Evolutionary conservation across 2,329 filamentous ascomycete genomes (phyloP).

Genomic region (Colletotrichum lini): DNA sequence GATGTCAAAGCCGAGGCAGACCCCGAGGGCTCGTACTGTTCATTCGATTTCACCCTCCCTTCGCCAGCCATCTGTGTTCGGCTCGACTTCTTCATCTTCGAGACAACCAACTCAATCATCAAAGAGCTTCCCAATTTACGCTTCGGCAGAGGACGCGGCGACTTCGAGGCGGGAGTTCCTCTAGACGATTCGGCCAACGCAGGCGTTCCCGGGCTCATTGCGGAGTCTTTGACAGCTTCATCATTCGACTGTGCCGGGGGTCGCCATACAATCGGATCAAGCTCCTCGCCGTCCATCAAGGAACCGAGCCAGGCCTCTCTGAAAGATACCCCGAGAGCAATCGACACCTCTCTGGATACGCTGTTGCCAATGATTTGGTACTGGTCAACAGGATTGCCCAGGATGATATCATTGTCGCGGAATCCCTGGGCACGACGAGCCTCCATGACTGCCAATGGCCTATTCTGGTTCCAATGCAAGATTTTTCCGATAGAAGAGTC

Average conservation of each 20-base stretch:
- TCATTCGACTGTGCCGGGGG: neutral
- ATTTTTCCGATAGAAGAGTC: slow-evolving; percentile 70
- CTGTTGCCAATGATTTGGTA: slow-evolving; percentile 82
- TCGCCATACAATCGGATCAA: neutral
- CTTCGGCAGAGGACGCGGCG: slow-evolving; percentile 3
- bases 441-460: slow-evolving; percentile 77
- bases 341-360: slow-evolving; percentile 77
- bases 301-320: slow-evolving; percentile 69
- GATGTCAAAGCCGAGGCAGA: neutral
- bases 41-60: neutral
- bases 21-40: neutral
- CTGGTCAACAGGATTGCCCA: slow-evolving; percentile 70
- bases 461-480: slow-evolving; percentile 77
- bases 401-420: slow-evolving; percentile 77
- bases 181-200: neutral
- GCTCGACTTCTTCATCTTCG: slow-evolving; percentile 18
- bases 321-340: slow-evolving; percentile 76
- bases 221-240: neutral
- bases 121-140: slow-evolving; percentile 21
- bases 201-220: neutral
- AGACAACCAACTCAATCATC: slow-evolving; percentile 5
- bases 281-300: slow-evolving; percentile 44
- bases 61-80: neutral
- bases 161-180: neutral
- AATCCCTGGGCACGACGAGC: slow-evolving; percentile 78